These are phyloP conservation scores for Lanmaoa rubissima DNA, from an alignment of 768 basidiomycete species.

Conservation along the genomic window DNA sequence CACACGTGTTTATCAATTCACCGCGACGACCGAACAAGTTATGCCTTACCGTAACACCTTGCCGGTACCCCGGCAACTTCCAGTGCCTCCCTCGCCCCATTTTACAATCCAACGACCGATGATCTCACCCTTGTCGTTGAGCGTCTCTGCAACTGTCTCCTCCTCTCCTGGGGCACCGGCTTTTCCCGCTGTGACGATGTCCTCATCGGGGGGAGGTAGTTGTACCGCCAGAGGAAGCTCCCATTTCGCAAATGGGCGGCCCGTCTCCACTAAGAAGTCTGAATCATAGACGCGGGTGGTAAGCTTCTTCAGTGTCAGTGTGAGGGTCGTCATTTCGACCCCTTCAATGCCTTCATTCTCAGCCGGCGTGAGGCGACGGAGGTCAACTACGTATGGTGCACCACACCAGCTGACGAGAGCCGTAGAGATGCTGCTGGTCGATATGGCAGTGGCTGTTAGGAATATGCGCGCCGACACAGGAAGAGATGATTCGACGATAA, in stretches of 20 bases:
- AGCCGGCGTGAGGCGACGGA: conserved; percentile 50
- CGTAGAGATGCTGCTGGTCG: conserved; percentile 73
- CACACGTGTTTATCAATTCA: background rate
- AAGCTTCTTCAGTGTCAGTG: conserved; percentile 55
- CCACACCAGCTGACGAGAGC: conserved; percentile 69
- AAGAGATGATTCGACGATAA: conserved; percentile 75
- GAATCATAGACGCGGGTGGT: conserved; percentile 75
- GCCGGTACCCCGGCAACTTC: conserved; percentile 63
- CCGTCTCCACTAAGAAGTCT: conserved; percentile 63
- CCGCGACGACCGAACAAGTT: background rate
- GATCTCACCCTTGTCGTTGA: conserved; percentile 53
- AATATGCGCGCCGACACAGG: conserved; percentile 66
- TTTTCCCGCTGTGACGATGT: conserved; percentile 30
- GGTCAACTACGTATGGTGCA: conserved; percentile 66
- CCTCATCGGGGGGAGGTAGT: conserved; percentile 39
- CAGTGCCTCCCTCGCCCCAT: conserved; percentile 67
- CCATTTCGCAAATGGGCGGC: conserved; percentile 77
- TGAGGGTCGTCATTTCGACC: conserved; percentile 69
- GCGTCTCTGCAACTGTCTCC: conserved; percentile 81
- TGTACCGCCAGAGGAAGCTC: conserved; percentile 59
- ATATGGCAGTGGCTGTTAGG: conserved; percentile 67
- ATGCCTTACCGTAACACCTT: conserved; percentile 59
- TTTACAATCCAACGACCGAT: conserved; percentile 77
- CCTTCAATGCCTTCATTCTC: conserved; percentile 46
- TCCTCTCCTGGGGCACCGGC: conserved; percentile 48